Base-by-base conservation (phyloP, 495 filamentous ascomycete genomes). In the Aspergillus heteromorphus region DNA sequence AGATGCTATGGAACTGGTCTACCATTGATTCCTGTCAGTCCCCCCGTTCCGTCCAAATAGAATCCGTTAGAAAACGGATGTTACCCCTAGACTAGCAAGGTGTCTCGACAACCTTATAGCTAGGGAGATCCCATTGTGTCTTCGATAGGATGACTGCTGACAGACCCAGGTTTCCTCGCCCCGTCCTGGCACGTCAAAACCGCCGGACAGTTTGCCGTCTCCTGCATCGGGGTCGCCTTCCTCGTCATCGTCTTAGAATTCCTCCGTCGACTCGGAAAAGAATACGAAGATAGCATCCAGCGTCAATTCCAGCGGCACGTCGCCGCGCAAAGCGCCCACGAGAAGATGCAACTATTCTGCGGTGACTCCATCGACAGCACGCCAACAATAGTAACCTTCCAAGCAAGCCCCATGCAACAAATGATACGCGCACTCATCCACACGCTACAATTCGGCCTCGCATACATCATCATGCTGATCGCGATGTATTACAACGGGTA, bases 1-100 rank as follows among this genome's bases (percentile, higher is more conserved):
- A 80, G 79, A 89, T 88, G 85, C 66, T 87, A 6, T 87, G 84
- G 81, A 87, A 89, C 62, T 88, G 84, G 81, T 67, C 85, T 51
- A 83, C 79, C 0, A 68, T 85, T 49, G 78, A 87, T 65, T 64
- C 81, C 0, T 89, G 84, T 69, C 51, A 18, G 63, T 20, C 0
- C 21, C 16, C 17, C 18, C n/a, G n/a, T n/a, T n/a, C n/a, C n/a
- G n/a, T n/a, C n/a, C n/a, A n/a, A n/a, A n/a, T n/a, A n/a, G n/a
- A n/a, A n/a, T n/a, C n/a, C n/a, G n/a, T n/a, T n/a, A n/a, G n/a
- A n/a, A n/a, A n/a, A n/a, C n/a, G n/a, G n/a, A n/a, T n/a, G n/a
- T n/a, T n/a, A n/a, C n/a, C n/a, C n/a, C n/a, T n/a, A n/a, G n/a
- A n/a, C n/a, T n/a, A n/a, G n/a, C n/a, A n/a, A n/a, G n/a, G n/a